Percentiles rank a stretch among this genome's conserved stretches.
These are phyloP conservation scores for Shiraia sp. DNA, from an alignment of 2,329 filamentous ascomycete species.

Conservation along the genomic window DNA sequence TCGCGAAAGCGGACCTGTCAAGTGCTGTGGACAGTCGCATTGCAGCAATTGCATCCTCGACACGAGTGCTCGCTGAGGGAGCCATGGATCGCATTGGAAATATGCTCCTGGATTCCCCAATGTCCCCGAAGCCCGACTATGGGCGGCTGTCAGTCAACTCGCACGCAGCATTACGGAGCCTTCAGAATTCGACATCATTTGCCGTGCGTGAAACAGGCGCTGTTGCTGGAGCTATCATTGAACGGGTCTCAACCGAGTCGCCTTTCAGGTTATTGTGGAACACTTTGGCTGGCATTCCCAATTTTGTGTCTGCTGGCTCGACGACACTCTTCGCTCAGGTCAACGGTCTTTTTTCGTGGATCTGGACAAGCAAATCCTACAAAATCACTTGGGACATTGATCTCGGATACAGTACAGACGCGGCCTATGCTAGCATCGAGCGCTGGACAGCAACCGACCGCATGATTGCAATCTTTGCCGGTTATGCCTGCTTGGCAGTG, in stretches of 20 bases:
- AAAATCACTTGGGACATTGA: constrained; percentile 43
- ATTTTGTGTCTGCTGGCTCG: constrained; percentile 7
- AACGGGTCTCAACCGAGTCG: constrained; percentile 29
- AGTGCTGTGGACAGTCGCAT: constrained; percentile 21
- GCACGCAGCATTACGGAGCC: constrained; percentile 42
- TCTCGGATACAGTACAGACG: constrained; percentile 22
- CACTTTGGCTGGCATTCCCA: constrained; percentile 20
- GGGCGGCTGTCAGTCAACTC: constrained; percentile 44
- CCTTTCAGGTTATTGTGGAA: constrained; percentile 17
- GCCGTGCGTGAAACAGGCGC: constrained; percentile 37
- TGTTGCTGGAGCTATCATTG: constrained; percentile 25
- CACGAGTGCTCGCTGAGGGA: constrained; percentile 39
- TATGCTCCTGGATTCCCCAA: constrained; percentile 28
- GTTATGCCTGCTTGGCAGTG: constrained; percentile 77
- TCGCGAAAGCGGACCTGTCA: constrained; percentile 22
- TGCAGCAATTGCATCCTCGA: constrained; percentile 28
- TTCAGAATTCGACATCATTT: constrained; percentile 42
- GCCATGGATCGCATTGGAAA: constrained; percentile 42
- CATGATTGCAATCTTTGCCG: constrained; percentile 74
- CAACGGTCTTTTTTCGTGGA: constrained; percentile 22
- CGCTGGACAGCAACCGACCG: constrained; percentile 58
- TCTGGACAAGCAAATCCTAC: constrained; percentile 42
- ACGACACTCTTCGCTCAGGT: constrained; percentile 12
- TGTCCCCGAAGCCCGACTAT: constrained; percentile 35
- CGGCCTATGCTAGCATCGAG: constrained; percentile 37